phyloP scores from a whole-genome alignment of 305 asterid species.

The Galium porrigens region DNA sequence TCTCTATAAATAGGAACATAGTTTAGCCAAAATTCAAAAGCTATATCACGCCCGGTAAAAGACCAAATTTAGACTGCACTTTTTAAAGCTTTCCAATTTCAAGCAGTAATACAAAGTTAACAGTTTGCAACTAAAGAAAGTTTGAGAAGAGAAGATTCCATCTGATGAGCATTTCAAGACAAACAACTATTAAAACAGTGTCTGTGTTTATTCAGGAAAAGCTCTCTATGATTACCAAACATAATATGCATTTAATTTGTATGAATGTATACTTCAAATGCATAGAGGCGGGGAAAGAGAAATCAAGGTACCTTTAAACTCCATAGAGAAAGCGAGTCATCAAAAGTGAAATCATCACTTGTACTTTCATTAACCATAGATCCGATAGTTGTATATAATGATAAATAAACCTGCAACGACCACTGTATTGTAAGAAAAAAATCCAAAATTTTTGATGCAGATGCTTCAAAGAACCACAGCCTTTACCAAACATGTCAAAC shows the following conservation, averaged over 20 bases:
- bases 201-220: not conserved
- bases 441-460: not conserved
- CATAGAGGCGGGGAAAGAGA: not conserved
- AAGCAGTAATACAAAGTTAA: not conserved
- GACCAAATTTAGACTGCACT: not conserved
- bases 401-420: slow-evolving; percentile 63
- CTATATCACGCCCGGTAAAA: not conserved
- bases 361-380: slow-evolving; percentile 44
- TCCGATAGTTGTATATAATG: slow-evolving; percentile 62
- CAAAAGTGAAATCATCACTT: slow-evolving; percentile 24
- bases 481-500: not conserved
- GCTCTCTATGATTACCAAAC: not conserved
- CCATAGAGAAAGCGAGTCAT: slow-evolving; percentile 49
- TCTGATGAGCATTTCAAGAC: not conserved
- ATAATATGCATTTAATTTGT: not conserved
- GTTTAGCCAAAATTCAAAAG: not conserved
- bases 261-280: not conserved
- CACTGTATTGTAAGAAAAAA: not conserved
- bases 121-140: not conserved
- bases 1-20: not conserved
- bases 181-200: not conserved
- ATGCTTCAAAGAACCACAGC: not conserved
- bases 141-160: not conserved
- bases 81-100: not conserved
- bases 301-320: slow-evolving; percentile 58